Evolutionary conservation across 148 eudicot genomes (phyloP).

Genomic region (Camellia sinensis): DNA sequence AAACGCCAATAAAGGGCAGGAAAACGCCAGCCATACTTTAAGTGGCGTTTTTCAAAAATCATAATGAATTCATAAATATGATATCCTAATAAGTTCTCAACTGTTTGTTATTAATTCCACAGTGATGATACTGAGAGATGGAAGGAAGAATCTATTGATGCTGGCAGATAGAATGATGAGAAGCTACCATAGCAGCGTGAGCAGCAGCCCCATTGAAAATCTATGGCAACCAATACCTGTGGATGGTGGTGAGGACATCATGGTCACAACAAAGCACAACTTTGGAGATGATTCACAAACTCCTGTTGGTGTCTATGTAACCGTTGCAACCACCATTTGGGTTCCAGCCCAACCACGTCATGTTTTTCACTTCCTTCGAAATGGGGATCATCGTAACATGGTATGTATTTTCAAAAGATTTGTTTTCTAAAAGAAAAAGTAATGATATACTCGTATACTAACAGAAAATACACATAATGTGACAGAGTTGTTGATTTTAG

Average conservation of each 20-base stretch:
- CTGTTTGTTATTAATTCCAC: not conserved
- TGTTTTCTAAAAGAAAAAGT: no score
- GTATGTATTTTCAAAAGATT: constrained; percentile 16
- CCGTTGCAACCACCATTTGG: constrained; percentile 38
- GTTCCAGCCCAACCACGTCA: constrained; percentile 29
- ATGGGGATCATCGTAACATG: constrained; percentile 31
- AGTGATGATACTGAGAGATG: constrained; percentile 16
- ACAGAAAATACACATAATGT: no score
- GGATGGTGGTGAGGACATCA: constrained; percentile 32
- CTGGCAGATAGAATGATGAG: constrained; percentile 47
- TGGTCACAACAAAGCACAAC: constrained; percentile 31
- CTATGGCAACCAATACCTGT: constrained; percentile 31
- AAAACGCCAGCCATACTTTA: no score
- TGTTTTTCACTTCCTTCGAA: constrained; percentile 35
- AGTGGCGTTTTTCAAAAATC: no score
- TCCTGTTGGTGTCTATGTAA: constrained; percentile 25
- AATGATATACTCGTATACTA: no score
- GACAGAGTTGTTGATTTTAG: no score
- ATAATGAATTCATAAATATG: not conserved
- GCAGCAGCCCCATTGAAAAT: constrained; percentile 27
- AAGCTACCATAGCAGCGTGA: constrained; percentile 31
- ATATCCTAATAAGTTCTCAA: not conserved
- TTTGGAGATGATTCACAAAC: constrained; percentile 26
- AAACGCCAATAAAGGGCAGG: no score
- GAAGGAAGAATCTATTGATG: constrained; percentile 31